A percentile compares a stretch with the other conserved stretches of the same genome.
These are phyloP conservation scores for Starmera amethionina DNA, from an alignment of 805 yeast species.

Conservation along the genomic window DNA sequence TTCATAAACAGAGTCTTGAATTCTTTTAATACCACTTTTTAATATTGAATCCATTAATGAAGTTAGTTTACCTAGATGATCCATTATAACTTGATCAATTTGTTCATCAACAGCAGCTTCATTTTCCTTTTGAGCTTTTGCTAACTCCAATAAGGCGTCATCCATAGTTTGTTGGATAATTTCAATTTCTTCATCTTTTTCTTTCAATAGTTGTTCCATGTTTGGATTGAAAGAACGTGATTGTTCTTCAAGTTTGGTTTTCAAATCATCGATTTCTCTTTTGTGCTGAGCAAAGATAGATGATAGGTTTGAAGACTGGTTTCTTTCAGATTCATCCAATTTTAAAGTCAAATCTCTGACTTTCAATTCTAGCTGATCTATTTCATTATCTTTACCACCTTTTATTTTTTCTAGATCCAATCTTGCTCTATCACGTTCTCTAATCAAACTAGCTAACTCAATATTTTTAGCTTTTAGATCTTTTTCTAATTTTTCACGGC, in stretches of 20 bases:
- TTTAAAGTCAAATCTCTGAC: constrained; percentile 50
- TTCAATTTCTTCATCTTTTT: constrained; percentile 71
- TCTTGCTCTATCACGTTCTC: constrained; percentile 84
- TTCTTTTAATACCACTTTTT: constrained; percentile 54
- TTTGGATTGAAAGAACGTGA: constrained; percentile 15
- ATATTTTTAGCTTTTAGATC: constrained; percentile 80
- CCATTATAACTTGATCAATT: constrained; percentile 41
- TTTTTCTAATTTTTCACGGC: constrained; percentile 70
- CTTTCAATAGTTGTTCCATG: constrained; percentile 40
- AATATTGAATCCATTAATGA: constrained; percentile 63
- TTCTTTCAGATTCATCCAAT: constrained; percentile 48
- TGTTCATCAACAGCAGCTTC: constrained; percentile 48
- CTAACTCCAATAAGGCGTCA: constrained; percentile 52
- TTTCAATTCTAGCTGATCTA: constrained; percentile 56
- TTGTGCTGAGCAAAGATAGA: constrained; percentile 53
- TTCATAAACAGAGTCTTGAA: constrained; percentile 64
- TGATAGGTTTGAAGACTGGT: constrained; percentile 54
- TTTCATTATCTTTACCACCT: constrained; percentile 55
- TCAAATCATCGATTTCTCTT: constrained; percentile 46
- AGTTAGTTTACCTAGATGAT: constrained; percentile 38
- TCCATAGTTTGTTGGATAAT: constrained; percentile 74
- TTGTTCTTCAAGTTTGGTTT: constrained; percentile 21
- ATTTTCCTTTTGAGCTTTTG: constrained; percentile 35
- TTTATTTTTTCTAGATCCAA: constrained; percentile 65
- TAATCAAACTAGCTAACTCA: constrained; percentile 79